phyloP scores from a whole-genome alignment of 2,329 filamentous ascomycete species.

The Cordyceps fumosorosea region DNA sequence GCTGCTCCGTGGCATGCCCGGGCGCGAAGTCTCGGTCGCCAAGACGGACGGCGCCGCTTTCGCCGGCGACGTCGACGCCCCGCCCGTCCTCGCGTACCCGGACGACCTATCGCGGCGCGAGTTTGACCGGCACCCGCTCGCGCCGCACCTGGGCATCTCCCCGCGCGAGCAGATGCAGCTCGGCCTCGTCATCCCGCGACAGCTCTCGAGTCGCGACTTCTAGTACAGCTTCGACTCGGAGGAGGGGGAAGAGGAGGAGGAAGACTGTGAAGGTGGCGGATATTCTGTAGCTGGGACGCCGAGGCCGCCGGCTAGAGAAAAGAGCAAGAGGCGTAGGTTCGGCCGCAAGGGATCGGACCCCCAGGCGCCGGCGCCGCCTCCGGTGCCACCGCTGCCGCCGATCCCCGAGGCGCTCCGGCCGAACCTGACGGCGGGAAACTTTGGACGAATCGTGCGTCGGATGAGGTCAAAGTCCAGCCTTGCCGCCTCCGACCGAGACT shows the following conservation, averaged over 20 bases:
- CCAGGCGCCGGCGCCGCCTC: slow-evolving; percentile 20
- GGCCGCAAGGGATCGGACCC: slow-evolving; percentile 10
- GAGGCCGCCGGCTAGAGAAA: slow-evolving; percentile 3
- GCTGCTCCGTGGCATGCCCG: slow-evolving; percentile 34
- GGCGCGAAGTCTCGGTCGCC: slow-evolving; percentile 31
- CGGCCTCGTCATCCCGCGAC: slow-evolving; percentile 29
- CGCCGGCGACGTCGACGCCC: slow-evolving; percentile 23
- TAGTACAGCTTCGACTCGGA: slow-evolving; percentile 34
- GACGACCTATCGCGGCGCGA: slow-evolving; percentile 27
- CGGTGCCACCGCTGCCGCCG: slow-evolving; percentile 24
- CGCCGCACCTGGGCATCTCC: slow-evolving; percentile 23
- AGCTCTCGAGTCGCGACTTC: slow-evolving; percentile 26
- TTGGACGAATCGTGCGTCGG: slow-evolving; percentile 24
- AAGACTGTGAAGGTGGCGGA: background rate
- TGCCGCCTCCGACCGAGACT: background rate
- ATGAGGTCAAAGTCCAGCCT: slow-evolving; percentile 19
- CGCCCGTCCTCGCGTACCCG: slow-evolving; percentile 28
- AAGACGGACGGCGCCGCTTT: slow-evolving; percentile 32
- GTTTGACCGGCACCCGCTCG: slow-evolving; percentile 32
- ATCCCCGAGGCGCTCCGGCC: slow-evolving; percentile 25
- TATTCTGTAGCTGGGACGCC: background rate
- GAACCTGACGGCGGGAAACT: slow-evolving; percentile 20
- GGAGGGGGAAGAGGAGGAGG: slow-evolving; percentile 21
- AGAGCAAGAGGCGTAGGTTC: slow-evolving; percentile 9
- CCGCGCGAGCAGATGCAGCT: slow-evolving; percentile 24